These are phyloP conservation scores for Rhizophora mangle DNA, from an alignment of 345 rosid genomes.

Conservation along the genomic window DNA sequence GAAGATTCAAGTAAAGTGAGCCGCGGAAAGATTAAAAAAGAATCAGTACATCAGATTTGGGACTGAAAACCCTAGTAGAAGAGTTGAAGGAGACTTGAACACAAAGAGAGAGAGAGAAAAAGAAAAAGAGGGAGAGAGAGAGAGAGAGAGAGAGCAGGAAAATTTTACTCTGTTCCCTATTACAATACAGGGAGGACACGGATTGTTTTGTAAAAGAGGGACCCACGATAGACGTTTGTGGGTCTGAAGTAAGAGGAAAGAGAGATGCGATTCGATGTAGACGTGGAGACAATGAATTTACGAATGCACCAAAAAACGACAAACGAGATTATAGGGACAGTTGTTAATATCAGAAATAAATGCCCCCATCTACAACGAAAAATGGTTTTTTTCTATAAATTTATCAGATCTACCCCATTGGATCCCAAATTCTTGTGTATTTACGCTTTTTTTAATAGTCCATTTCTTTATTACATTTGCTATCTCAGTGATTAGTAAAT, in stretches of 20 bases:
- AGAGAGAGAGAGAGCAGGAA: background rate
- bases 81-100: background rate
- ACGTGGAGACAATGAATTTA: background rate
- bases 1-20: background rate
- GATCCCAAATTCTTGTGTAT: no score
- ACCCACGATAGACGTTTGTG: constrained; percentile 32
- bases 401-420: no score
- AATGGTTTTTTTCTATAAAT: no score
- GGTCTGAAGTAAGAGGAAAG: constrained; percentile 21
- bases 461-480: no score
- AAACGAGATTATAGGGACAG: no score
- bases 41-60: constrained; percentile 13
- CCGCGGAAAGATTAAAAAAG: background rate
- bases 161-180: background rate
- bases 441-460: no score
- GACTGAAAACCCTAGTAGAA: constrained; percentile 34
- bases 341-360: no score
- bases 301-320: no score
- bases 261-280: constrained; percentile 12
- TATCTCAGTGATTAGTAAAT: no score
- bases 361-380: no score
- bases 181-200: constrained; percentile 21
- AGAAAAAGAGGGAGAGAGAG: constrained; percentile 4
- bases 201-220: constrained; percentile 39
- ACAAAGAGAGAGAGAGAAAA: background rate